Conservation (phyloP, 805 yeast species). For the Kodamaea leandrae region DNA sequence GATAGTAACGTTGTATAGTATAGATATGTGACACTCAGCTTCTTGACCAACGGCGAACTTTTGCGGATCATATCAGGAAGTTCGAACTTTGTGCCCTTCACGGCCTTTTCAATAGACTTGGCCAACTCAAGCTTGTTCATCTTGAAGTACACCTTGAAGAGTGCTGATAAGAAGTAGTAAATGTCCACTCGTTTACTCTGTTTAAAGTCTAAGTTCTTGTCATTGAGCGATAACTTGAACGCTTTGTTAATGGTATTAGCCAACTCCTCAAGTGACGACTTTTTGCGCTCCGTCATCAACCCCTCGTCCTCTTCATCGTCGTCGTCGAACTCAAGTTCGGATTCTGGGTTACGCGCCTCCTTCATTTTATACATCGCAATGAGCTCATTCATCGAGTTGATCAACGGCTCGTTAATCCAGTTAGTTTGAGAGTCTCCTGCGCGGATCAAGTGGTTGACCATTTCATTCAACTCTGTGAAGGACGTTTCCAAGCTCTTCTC, state of each 20-base stretch:
- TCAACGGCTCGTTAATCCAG: conserved; percentile 51
- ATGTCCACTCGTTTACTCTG: conserved; percentile 60
- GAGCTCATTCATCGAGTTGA: conserved; percentile 40
- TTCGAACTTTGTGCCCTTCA: conserved; percentile 50
- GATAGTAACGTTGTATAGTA: conserved; percentile 69
- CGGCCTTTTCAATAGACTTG: conserved; percentile 67
- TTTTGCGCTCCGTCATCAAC: conserved; percentile 16
- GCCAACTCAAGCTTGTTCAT: conserved; percentile 70
- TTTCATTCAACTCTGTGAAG: conserved; percentile 35
- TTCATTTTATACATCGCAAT: conserved; percentile 39
- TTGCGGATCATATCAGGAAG: conserved; percentile 46
- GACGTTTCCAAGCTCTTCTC: conserved; percentile 32
- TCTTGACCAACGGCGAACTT: conserved; percentile 36
- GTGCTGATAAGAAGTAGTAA: conserved; percentile 66
- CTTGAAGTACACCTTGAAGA: conserved; percentile 67
- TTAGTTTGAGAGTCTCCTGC: conserved; percentile 51
- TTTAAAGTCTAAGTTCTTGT: conserved; percentile 53
- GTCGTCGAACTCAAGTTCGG: conserved; percentile 15
- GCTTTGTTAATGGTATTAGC: conserved; percentile 68
- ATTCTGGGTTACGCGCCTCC: conserved; percentile 25
- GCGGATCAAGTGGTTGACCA: conserved; percentile 48
- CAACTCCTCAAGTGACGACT: conserved; percentile 45
- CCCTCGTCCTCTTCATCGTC: conserved; percentile 15
- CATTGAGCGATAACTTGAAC: conserved; percentile 75
- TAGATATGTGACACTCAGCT: conserved; percentile 57